Conservation (phyloP, 139 green algal species). For the Micromonas pusilla region DNA sequence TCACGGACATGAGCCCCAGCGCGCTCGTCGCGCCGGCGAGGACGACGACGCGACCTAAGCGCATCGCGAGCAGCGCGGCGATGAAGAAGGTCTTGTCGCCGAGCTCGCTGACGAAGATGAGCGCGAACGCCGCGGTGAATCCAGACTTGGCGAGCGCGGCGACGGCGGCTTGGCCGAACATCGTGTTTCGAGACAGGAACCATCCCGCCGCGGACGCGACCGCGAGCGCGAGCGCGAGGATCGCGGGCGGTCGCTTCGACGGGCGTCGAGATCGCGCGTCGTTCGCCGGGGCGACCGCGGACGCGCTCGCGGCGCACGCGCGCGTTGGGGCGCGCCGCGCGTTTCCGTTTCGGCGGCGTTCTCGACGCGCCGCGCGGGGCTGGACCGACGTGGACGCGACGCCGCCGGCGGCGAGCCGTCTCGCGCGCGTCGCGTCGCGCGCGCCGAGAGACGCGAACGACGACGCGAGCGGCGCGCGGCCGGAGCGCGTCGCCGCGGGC, state of each 20-base stretch:
- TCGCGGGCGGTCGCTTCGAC: no score
- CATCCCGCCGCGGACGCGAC: neutral
- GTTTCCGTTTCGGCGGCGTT: neutral
- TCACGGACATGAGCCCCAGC: slow-evolving; percentile 76
- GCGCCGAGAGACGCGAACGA: no score
- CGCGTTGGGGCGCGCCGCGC: no score
- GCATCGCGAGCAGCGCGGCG: slow-evolving; percentile 88
- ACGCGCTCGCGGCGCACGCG: no score
- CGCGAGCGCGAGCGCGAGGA: neutral
- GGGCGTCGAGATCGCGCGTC: no score
- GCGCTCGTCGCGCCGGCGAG: slow-evolving; percentile 38
- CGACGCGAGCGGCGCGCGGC: no score
- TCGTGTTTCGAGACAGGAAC: neutral
- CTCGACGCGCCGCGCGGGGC: neutral
- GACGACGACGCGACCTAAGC: slow-evolving; percentile 34
- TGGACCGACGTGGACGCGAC: no score
- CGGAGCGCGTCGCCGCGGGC: neutral
- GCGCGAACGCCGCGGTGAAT: slow-evolving; percentile 84
- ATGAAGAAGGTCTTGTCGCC: slow-evolving; percentile 99
- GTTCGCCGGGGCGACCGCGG: no score
- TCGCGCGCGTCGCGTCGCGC: no score
- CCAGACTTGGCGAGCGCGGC: slow-evolving; percentile 60
- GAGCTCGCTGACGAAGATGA: slow-evolving; percentile 94
- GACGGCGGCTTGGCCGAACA: neutral
- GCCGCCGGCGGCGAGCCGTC: no score